These are phyloP conservation scores for Sanghuangporus sanghuang DNA, from an alignment of 1,284 basidiomycete genomes.

Conservation along the genomic window DNA sequence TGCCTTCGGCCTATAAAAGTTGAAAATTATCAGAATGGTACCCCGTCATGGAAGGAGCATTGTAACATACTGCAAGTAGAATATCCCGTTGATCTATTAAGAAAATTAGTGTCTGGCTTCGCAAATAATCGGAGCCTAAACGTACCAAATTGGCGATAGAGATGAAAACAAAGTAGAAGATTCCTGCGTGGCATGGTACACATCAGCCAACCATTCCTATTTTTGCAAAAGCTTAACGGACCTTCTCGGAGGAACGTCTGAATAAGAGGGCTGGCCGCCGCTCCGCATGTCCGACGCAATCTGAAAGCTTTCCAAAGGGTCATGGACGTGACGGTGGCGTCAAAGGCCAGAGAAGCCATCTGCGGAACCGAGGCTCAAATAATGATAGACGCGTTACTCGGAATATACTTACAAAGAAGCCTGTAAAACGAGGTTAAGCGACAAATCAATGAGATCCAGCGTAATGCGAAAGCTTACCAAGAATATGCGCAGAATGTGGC, in stretches of 20 bases:
- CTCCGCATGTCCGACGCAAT: conserved; percentile 65
- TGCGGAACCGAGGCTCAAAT: conserved; percentile 25
- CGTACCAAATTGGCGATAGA: conserved; percentile 67
- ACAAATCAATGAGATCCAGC: not conserved
- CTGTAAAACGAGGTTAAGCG: conserved; percentile 29
- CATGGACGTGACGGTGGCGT: conserved; percentile 72
- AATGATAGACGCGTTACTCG: conserved; percentile 7
- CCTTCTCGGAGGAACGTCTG: conserved; percentile 80
- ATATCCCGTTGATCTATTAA: conserved; percentile 64
- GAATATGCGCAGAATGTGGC: conserved; percentile 70
- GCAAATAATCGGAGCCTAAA: not conserved
- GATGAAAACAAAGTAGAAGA: conserved; percentile 78
- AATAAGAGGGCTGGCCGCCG: conserved; percentile 70
- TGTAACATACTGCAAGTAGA: conserved; percentile 66
- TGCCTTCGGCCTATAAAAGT: conserved; percentile 56
- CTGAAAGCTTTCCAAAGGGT: conserved; percentile 69
- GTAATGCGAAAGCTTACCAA: conserved; percentile 41
- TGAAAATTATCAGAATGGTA: not conserved
- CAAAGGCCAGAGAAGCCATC: conserved; percentile 75
- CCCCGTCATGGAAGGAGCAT: conserved; percentile 12
- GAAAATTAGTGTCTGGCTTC: not conserved
- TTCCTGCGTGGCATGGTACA: conserved; percentile 35
- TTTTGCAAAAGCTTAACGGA: conserved; percentile 25
- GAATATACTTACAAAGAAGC: conserved; percentile 58
- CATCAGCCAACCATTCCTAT: not conserved